Evolutionary conservation across 176 grass and related monocot species (phyloP).

Genomic region (Cenchrus purpureus): DNA sequence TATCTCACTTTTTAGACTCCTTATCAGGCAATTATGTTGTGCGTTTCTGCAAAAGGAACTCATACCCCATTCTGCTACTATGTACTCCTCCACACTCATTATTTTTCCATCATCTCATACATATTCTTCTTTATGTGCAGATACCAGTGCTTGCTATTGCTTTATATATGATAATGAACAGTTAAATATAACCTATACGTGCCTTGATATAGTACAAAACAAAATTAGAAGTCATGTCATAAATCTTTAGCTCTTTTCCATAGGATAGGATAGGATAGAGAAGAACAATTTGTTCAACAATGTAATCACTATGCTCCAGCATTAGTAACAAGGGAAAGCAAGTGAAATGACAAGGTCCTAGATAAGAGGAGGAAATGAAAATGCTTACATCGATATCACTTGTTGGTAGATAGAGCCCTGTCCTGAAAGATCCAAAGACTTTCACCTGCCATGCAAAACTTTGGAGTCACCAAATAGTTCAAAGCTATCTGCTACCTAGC

Average conservation of each 20-base stretch:
- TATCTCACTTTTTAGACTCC: conserved; percentile 15
- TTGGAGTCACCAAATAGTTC: conserved; percentile 34
- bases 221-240: conserved; percentile 3
- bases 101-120: neutral
- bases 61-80: neutral
- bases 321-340: conserved; percentile 5
- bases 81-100: conserved; percentile 6
- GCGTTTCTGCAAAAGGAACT: conserved; percentile 7
- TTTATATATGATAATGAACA: neutral
- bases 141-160: conserved; percentile 8
- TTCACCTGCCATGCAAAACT: conserved; percentile 69
- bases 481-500: conserved; percentile 13
- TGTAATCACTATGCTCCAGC: conserved; percentile 18
- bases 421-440: conserved; percentile 97
- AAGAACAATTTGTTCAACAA: conserved; percentile 24
- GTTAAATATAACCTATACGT: neutral
- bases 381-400: conserved; percentile 84
- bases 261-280: neutral
- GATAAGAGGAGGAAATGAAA: conserved; percentile 29
- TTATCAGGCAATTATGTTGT: neutral
- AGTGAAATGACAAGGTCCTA: neutral
- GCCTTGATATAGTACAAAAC: neutral
- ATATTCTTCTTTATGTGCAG: neutral
- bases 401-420: conserved; percentile 91
- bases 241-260: neutral